Conservation (phyloP, 2,329 filamentous ascomycete genomes). For the Fusarium paranaense region DNA sequence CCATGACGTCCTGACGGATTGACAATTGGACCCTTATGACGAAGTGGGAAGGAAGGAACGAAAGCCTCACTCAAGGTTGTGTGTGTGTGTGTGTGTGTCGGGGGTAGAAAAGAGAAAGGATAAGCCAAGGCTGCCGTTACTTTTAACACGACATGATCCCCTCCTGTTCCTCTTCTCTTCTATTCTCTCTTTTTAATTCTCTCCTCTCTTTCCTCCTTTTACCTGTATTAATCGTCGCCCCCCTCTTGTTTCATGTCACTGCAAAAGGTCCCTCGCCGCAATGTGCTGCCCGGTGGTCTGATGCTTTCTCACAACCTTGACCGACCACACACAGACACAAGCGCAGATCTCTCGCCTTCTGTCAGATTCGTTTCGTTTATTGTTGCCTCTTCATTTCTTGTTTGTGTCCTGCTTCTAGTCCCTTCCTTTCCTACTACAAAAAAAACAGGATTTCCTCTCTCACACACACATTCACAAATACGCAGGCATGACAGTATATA, state of each 20-base stretch:
- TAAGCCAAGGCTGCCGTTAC: neutral
- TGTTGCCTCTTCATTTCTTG: neutral
- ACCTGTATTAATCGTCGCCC: neutral
- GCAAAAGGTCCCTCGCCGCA: conserved; percentile 10
- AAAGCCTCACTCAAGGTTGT: neutral
- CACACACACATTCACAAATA: neutral
- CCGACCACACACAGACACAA: neutral
- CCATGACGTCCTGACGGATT: conserved; percentile 29
- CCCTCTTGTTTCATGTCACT: neutral
- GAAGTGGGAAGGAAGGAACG: conserved; percentile 6
- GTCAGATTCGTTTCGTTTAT: neutral
- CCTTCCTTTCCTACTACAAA: neutral
- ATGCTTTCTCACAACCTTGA: neutral
- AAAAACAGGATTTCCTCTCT: neutral
- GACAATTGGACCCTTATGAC: conserved; percentile 38
- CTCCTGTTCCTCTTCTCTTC: neutral
- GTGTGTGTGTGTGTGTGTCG: too few species aligned
- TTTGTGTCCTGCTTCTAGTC: neutral
- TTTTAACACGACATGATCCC: neutral
- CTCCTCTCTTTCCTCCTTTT: neutral
- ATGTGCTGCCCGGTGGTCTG: conserved; percentile 24
- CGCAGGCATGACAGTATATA: neutral
- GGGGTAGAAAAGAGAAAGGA: neutral
- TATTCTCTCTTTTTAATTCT: neutral
- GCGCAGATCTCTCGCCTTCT: neutral